These are phyloP conservation scores for Pichia paraexigua DNA, from an alignment of 805 yeast species.

Conservation along the genomic window DNA sequence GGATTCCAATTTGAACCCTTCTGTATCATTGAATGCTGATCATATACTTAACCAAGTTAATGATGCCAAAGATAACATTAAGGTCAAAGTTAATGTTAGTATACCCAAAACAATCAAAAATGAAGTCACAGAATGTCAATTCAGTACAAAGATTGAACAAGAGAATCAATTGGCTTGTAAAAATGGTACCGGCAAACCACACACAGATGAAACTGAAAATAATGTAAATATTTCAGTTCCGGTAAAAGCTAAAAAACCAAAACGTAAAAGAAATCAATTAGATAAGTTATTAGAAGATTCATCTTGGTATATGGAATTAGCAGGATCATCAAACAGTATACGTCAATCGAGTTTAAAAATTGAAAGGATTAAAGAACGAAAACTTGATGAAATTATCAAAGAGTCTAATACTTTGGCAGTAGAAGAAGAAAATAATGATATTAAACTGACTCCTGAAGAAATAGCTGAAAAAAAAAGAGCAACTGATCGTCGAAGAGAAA, in stretches of 20 bases:
- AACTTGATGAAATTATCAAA: neutral
- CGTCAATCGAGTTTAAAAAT: constrained; percentile 8
- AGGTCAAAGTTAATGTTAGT: neutral
- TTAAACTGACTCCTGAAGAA: constrained; percentile 5
- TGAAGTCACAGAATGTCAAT: neutral
- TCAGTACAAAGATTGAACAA: neutral
- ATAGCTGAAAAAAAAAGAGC: constrained; percentile 1
- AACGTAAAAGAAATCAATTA: neutral
- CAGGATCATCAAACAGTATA: neutral
- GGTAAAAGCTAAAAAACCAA: neutral
- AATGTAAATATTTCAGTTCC: neutral
- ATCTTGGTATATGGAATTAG: constrained; percentile 22
- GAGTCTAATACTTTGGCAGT: neutral
- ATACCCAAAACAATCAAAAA: neutral
- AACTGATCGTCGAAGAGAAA: constrained; percentile 1
- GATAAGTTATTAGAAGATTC: constrained; percentile 13
- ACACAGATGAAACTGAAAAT: neutral
- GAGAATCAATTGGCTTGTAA: neutral
- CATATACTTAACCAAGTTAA: neutral
- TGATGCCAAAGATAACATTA: neutral
- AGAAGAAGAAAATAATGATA: neutral
- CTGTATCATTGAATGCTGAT: neutral
- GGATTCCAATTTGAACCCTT: neutral
- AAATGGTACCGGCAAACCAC: neutral
- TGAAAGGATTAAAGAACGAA: constrained; percentile 9